phyloP scores from a whole-genome alignment of 2,329 filamentous ascomycete genomes.

The Chaetothyriales sp. region DNA sequence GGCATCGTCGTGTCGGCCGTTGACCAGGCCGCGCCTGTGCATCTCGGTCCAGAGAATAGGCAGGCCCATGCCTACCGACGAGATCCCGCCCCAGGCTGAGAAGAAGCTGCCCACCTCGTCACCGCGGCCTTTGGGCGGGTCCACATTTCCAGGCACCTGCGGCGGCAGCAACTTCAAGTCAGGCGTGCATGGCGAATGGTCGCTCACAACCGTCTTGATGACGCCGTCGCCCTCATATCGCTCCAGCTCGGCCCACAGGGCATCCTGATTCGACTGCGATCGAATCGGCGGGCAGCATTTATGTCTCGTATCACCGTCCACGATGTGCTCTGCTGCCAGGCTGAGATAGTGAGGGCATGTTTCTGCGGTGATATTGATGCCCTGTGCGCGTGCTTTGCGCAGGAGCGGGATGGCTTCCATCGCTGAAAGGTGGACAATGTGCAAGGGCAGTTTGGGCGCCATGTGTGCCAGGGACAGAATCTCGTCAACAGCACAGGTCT shows the following conservation, averaged over 20 bases:
- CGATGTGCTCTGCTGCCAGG: conserved; percentile 65
- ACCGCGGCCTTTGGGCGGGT: conserved; percentile 17
- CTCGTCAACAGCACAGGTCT: conserved; percentile 77
- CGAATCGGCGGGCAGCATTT: conserved; percentile 94
- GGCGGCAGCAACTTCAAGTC: conserved; percentile 76
- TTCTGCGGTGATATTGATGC: conserved; percentile 79
- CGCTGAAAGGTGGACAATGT: conserved; percentile 90
- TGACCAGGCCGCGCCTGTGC: conserved; percentile 40
- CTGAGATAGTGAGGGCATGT: conserved; percentile 90
- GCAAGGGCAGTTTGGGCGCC: conserved; percentile 68
- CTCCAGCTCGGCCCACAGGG: conserved; percentile 68
- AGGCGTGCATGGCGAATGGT: conserved; percentile 92
- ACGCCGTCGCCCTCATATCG: conserved; percentile 51
- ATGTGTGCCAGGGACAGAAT: conserved; percentile 68
- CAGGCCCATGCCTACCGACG: conserved; percentile 78
- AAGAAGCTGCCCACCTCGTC: conserved; percentile 67
- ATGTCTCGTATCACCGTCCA: conserved; percentile 74
- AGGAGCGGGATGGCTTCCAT: conserved; percentile 73
- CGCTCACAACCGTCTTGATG: conserved; percentile 81
- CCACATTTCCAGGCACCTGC: conserved; percentile 41
- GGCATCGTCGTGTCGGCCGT: conserved; percentile 28
- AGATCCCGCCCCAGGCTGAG: conserved; percentile 90
- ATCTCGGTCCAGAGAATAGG: conserved; percentile 78
- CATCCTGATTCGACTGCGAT: conserved; percentile 63
- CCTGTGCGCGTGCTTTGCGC: conserved; percentile 52